Conservation (phyloP, 345 rosid species). For the Laguncularia racemosa region DNA sequence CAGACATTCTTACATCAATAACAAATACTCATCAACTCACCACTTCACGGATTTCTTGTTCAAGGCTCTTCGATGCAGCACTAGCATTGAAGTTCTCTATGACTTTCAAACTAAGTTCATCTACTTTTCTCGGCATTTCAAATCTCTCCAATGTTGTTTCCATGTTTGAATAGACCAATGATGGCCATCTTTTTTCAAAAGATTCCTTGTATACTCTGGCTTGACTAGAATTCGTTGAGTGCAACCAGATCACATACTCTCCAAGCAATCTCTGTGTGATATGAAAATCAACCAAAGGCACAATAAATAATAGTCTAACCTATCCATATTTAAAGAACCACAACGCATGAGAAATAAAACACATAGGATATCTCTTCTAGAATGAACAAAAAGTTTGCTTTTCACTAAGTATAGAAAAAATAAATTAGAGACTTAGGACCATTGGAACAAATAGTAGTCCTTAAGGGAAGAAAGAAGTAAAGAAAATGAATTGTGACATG, state of each 20-base stretch:
- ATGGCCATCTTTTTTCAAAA: slow-evolving; percentile 73
- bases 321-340: background rate
- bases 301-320: background rate
- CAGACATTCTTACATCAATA: too few relatives aligned
- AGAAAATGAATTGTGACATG: too few relatives aligned
- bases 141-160: slow-evolving; percentile 34
- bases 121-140: slow-evolving; percentile 37
- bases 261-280: slow-evolving; percentile 51
- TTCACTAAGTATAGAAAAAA: too few relatives aligned
- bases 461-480: too few relatives aligned
- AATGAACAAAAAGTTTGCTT: too few relatives aligned
- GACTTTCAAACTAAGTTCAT: slow-evolving; percentile 47
- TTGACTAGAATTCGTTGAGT: slow-evolving; percentile 57
- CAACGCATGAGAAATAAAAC: too few relatives aligned
- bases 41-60: slow-evolving; percentile 70
- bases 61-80: slow-evolving; percentile 54
- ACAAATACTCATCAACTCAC: slow-evolving; percentile 28
- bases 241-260: slow-evolving; percentile 63
- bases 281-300: slow-evolving; percentile 9
- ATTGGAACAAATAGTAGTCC: too few relatives aligned
- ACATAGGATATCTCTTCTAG: too few relatives aligned
- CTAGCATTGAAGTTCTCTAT: slow-evolving; percentile 48
- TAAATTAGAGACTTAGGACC: too few relatives aligned
- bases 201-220: slow-evolving; percentile 56
- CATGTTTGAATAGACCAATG: slow-evolving; percentile 26